These are phyloP conservation scores for Orbilia javanica DNA, from an alignment of 2,329 filamentous ascomycete species.

Conservation along the genomic window DNA sequence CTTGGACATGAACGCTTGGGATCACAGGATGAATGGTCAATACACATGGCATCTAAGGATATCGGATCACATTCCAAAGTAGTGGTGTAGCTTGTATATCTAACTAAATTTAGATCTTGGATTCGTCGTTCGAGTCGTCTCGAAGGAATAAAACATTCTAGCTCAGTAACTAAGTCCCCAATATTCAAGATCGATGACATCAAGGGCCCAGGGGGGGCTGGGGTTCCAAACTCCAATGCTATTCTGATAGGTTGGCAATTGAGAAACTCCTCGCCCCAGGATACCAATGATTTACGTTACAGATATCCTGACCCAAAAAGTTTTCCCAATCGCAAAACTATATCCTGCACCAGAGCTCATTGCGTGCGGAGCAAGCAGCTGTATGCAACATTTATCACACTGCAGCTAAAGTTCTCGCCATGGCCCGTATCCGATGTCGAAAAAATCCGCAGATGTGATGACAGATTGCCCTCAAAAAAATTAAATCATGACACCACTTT, in stretches of 20 bases:
- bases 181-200: background rate
- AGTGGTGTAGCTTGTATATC: slow-evolving; percentile 1
- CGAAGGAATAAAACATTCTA: background rate
- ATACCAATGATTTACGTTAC: background rate
- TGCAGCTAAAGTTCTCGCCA: slow-evolving; percentile 8
- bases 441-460: slow-evolving; percentile 11
- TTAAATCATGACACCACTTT: slow-evolving; percentile 37
- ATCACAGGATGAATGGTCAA: background rate
- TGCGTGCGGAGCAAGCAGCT: slow-evolving; percentile 39
- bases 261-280: background rate
- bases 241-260: slow-evolving; percentile 5
- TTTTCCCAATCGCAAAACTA: background rate
- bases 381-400: slow-evolving; percentile 51
- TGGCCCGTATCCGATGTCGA: slow-evolving; percentile 8
- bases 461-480: slow-evolving; percentile 14
- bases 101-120: slow-evolving; percentile 31
- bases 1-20: background rate
- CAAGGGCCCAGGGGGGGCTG: background rate
- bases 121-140: slow-evolving; percentile 13
- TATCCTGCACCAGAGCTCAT: slow-evolving; percentile 25
- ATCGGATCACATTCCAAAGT: slow-evolving; percentile 28
- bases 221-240: background rate
- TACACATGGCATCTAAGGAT: background rate
- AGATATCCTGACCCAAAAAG: background rate
- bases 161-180: background rate